Evolutionary conservation across 2,329 filamentous ascomycete genomes (phyloP), one percentile per base, ranked within the genome.

Genomic region (Arthrobotrys sinensis): DNA sequence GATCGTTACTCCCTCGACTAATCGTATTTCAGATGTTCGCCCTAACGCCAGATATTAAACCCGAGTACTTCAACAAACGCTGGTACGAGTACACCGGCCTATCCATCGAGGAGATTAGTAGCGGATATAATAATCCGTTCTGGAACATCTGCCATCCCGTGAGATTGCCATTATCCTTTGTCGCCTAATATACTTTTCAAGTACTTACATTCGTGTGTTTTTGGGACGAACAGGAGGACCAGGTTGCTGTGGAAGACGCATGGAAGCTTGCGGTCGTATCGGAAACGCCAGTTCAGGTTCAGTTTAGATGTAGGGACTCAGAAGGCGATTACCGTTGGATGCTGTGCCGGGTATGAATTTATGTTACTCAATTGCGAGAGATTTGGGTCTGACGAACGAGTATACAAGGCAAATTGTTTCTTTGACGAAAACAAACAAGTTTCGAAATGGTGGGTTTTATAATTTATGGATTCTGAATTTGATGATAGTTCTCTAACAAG

Each of bases 311-410:
- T 78, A 87, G 85, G 63, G 89, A 87, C 72, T 88, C 88, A 62
- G 88, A 91, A 36, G 92, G 92, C 0, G 87, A 91, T 70, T 94
- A 90, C 89, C 87, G 91, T 66, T 95, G 92, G 92, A 93, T 94
- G 87, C 85, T 95, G 1, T 92, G 90, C 10, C 87, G 91, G 50
- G 92, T 79, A 79, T 64, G 66, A 45, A 24, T 43, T 43, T 19
- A 43, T 36, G 19, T 14, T 32, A n/a, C 5, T 10, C 14, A 12
- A n/a, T 24, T 16, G 3, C 4, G 6, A 21, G 36, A 40, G 19
- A 60, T 21, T 40, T 10, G 19, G 19, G 12, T 43, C 14, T 24
- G n/a, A 65, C 34, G n/a, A 36, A 60, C 36, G 55, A 24, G 55
- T 34, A 60, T 60, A 24, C 55, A 52, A 79, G 75, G 75, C 75